phyloP scores from a whole-genome alignment of 2,329 filamentous ascomycete genomes.

The Macrophomina phaseolina region DNA sequence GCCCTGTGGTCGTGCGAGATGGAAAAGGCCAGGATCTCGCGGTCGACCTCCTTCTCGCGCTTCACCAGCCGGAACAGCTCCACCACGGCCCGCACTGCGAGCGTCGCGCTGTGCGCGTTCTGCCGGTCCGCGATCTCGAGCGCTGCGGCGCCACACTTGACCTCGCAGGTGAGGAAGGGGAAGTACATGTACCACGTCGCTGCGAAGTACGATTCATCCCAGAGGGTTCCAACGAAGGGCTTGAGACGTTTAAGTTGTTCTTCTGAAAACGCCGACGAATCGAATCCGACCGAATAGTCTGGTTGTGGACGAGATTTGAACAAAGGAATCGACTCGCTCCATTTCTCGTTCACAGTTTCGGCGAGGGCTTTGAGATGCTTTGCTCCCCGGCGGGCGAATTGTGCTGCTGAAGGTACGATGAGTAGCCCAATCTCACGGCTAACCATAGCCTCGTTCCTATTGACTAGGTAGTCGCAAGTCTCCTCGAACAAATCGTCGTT shows the following conservation, averaged over 20 bases:
- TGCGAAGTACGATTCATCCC: constrained; percentile 29
- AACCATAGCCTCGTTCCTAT: constrained; percentile 4
- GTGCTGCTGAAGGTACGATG: constrained; percentile 22
- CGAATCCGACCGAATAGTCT: neutral
- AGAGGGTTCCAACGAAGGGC: constrained; percentile 3
- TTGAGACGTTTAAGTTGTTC: constrained; percentile 1
- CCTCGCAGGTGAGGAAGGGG: constrained; percentile 33
- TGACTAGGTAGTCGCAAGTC: constrained; percentile 33
- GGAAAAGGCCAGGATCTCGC: constrained; percentile 2
- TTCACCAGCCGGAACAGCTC: constrained; percentile 8
- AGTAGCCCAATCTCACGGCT: constrained; percentile 17
- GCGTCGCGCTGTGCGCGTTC: constrained; percentile 31
- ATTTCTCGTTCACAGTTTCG: constrained; percentile 52
- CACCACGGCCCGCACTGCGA: constrained; percentile 6
- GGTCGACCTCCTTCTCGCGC: constrained; percentile 6
- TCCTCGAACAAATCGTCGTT: constrained; percentile 43
- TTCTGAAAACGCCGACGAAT: constrained; percentile 3
- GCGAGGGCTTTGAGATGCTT: constrained; percentile 34
- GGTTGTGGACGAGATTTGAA: neutral
- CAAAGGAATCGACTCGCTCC: constrained; percentile 49
- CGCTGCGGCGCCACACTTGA: constrained; percentile 31
- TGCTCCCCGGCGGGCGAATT: neutral
- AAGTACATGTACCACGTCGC: neutral
- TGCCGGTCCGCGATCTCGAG: constrained; percentile 34
- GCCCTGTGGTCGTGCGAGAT: constrained; percentile 18